Base-by-base conservation (phyloP, 2,329 filamentous ascomycete genomes). In the Penicillium psychrosexuale region DNA sequence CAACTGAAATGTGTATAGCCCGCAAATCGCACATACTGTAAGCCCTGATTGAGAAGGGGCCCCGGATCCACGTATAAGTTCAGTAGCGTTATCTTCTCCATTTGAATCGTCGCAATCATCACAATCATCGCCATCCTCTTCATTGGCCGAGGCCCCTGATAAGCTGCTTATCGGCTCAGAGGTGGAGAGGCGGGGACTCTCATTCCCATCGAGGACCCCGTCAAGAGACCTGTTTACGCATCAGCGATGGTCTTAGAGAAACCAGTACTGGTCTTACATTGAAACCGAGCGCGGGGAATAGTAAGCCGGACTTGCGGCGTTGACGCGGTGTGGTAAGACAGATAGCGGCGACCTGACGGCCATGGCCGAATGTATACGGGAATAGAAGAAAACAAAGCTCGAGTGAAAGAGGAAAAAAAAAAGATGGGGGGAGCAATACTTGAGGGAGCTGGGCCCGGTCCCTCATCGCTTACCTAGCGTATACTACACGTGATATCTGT, bases 271-370 rank as follows among this genome's bases (percentile, higher is more conserved):
- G 30, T 52, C 64, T 61, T 60, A 67, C 65, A 64, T 65, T 39
- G 59, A 42, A 34, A 59, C 56, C 36, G 61, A 55, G 19, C 49
- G 51, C 42, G 52, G 45, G 54, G 58, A 61, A 42, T 39, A 40
- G 44, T 53, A 53, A 31, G 28, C 34, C n/a, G 56, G 53, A 45
- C 47, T 56, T 45, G 57, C 43, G n/a, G 61, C 33, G 30, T 64
- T 59, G 46, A 30, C 27, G 28, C 46, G 60, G 52, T 60, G 61
- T 17, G 65, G 56, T 51, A 68, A 58, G 28, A 64, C 58, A 51
- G 67, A 61, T 48, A 65, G 44, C 27, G 66, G 66, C 43, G 67
- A 66, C 57, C 61, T 65, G 43, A 69, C 63, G 51, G 67, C 66
- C 64, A 67, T 67, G 54, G 61, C 61, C 59, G 49, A 57, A 17